Evolutionary conservation across 1,284 basidiomycete genomes (phyloP), one percentile per base, ranked within the genome.

Genomic region (Sporisorium exsertum): DNA sequence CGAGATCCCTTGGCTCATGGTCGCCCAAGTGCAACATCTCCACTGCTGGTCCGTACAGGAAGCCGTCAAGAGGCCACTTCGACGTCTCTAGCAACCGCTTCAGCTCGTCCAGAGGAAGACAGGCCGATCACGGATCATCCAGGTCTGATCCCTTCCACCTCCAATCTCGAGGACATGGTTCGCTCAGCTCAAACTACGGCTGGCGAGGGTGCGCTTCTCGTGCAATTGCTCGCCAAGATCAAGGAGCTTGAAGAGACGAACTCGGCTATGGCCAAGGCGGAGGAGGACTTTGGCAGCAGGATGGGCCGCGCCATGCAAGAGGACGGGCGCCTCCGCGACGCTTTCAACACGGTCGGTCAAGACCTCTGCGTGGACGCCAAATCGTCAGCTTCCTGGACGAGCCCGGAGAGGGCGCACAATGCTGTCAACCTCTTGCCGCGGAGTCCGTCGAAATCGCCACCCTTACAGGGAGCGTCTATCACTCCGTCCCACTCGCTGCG

Each of bases 241-340:
- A 70, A 71, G 22, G 81, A 83, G 58, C 64, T 83, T 8, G 80
- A 81, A 56, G 79, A 81, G 53, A 78, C 78, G 5, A 83, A 83
- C 50, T 45, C 59, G 0, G 74, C 68, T 18, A 79, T 83, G 63
- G 69, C 75, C 7, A 63, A 58, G 42, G 72, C 66, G 6, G 78
- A 74, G 27, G 64, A 65, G 26, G 80, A 80, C 47, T 75, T 80
- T 49, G 79, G 80, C 54, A 76, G 79, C 27, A 60, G 74, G 6
- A 62, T 81, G 37, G 81, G 80, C 4, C 57, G 70, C 6, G 78
- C 78, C 2, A 72, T 83, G 64, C 62, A 81, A 58, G 79, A 83
- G 49, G 78, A 78, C 29, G 81, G 79, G 58, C 60, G 78, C 5
- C 74, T 83, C 24, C 70, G 69, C 13, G 80, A 81, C 47, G 78